Base-by-base conservation (phyloP, 257 asterid genomes). In the Nyctanthes arbortristis region DNA sequence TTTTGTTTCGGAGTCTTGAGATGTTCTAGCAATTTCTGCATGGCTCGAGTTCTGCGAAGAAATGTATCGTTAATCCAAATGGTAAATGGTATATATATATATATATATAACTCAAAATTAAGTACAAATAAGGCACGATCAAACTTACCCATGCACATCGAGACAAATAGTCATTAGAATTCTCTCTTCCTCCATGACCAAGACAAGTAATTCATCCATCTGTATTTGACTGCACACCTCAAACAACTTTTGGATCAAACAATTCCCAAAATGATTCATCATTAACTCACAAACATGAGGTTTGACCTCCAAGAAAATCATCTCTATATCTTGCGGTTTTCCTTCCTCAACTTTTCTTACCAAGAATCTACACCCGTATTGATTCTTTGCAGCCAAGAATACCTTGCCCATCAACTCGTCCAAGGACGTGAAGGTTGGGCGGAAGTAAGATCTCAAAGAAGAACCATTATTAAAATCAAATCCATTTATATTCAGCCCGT, bases 161-260 rank as follows among this genome's bases (percentile, higher is more conserved):
- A 77, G 36, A 47, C 77, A 78, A 45, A 82, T 49, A 54, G 31
- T 27, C 43, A 76, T 31, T 13, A 71, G 82, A 49, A 60, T 78
- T 37, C 79, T 80, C 13, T 65, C 74, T 18, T 67, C 66, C n/a
- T 57, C 66, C 52, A 86, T 76, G 30, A 76, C 74, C 76, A 37
- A 59, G 4, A 63, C 58, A 65, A 78, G 81, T 52, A 84, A 63
- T 45, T 66, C 71, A 29, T 73, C 54, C 47, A 68, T 81, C 36
- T 84, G 89, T 7, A 74, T 76, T 66, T 84, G 81, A 31, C 40
- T 57, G 80, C 89, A 84, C 43, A 76, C 81, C 11, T 77, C 79
- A 57, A 84, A 40, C 35, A 81, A n/a, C 61, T 84, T 84, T 68
- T 81, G 89, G 25, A 84, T 67, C 6, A 84, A 79, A 28, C 71